Conservation (phyloP, 2,329 filamentous ascomycete genomes). For the Phaeomoniella chlamydospora region DNA sequence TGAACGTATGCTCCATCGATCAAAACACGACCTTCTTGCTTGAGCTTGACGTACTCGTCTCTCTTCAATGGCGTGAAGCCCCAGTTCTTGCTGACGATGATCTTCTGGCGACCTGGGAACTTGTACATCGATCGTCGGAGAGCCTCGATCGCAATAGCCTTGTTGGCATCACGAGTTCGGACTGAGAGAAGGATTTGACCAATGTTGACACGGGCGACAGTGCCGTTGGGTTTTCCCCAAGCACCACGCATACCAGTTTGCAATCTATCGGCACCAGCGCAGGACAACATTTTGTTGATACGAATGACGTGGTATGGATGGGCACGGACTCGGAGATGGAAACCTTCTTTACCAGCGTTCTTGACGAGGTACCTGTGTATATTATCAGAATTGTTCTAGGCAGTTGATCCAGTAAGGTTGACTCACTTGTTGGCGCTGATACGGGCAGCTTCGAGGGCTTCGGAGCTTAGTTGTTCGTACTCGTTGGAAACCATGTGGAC, state of each 20-base stretch:
- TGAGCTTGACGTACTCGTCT: slow-evolving; percentile 94
- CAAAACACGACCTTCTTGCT: slow-evolving; percentile 84
- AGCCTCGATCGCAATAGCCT: slow-evolving; percentile 88
- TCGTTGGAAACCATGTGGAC: slow-evolving; percentile 99
- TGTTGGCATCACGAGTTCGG: slow-evolving; percentile 91
- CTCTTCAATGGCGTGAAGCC: slow-evolving; percentile 97
- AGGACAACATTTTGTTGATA: slow-evolving; percentile 99
- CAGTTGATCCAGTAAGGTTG: background rate
- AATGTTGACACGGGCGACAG: slow-evolving; percentile 99
- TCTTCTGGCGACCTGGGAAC: slow-evolving; percentile 99
- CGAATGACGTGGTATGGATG: slow-evolving; percentile 99
- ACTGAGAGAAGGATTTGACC: slow-evolving; percentile 97
- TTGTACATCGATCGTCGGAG: slow-evolving; percentile 99
- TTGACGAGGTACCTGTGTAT: slow-evolving; percentile 48
- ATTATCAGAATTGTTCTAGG: slow-evolving; percentile 2
- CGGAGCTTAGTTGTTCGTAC: slow-evolving; percentile 99
- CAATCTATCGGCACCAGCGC: slow-evolving; percentile 99
- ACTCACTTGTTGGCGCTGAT: slow-evolving; percentile 98
- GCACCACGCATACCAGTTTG: slow-evolving; percentile 99
- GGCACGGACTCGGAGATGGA: slow-evolving; percentile 62
- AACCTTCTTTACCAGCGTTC: slow-evolving; percentile 55
- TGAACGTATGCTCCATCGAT: slow-evolving; percentile 98
- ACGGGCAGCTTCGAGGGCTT: slow-evolving; percentile 98
- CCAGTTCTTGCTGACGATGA: slow-evolving; percentile 99
- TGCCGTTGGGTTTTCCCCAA: slow-evolving; percentile 98